Evolutionary conservation across 2,329 filamentous ascomycete genomes (phyloP).

Genomic region (Grosmannia serpens): DNA sequence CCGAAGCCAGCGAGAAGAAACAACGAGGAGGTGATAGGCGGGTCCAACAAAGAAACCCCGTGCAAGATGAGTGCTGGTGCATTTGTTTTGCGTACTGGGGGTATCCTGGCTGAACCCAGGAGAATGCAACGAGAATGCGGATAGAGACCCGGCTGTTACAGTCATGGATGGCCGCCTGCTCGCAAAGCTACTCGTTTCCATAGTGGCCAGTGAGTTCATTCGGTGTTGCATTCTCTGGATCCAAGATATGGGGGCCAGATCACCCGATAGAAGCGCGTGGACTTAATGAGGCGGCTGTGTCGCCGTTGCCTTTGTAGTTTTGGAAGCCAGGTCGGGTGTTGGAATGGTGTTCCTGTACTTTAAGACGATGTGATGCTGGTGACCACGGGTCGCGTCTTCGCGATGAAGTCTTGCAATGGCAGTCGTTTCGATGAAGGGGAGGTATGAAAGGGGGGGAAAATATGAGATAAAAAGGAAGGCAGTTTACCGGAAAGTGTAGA

Average conservation of each 20-base stretch:
- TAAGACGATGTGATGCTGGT: neutral
- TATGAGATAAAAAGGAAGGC: neutral
- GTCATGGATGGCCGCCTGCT: constrained; percentile 1
- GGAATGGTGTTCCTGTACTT: neutral
- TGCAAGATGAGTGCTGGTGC: neutral
- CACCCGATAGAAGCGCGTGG: neutral
- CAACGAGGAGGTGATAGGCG: neutral
- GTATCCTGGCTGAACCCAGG: constrained; percentile 7
- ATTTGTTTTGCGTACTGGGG: constrained; percentile 8
- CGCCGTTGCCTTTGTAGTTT: neutral
- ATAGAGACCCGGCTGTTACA: constrained; percentile 5
- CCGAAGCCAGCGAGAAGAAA: neutral
- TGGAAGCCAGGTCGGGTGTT: neutral
- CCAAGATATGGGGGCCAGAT: neutral
- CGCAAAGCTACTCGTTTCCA: constrained; percentile 5
- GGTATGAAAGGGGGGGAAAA: neutral
- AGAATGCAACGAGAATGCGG: constrained; percentile 7
- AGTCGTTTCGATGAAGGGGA: neutral
- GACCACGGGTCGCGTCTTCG: neutral
- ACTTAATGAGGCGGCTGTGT: neutral
- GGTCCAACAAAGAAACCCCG: neutral
- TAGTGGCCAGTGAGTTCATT: neutral
- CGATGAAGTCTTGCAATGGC: neutral
- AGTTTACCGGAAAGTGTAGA: neutral
- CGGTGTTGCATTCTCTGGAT: neutral